phyloP scores from a whole-genome alignment of 768 basidiomycete genomes.

The Amylocystis lapponica region DNA sequence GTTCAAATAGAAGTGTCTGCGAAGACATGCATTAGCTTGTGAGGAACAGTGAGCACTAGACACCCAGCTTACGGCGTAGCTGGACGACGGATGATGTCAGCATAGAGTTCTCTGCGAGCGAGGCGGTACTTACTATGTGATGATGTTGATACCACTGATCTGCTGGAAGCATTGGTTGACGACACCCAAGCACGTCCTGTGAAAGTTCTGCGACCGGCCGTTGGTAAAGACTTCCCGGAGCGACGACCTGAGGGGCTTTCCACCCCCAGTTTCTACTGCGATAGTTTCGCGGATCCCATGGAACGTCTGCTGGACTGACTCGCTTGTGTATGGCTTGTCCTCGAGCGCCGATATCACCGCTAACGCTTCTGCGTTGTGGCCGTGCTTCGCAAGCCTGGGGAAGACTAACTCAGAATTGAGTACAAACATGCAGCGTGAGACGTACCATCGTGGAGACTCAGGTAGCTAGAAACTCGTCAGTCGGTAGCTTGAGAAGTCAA shows the following conservation, averaged over 20 bases:
- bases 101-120: too few species aligned
- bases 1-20: slow-evolving; percentile 49
- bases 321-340: slow-evolving; percentile 42
- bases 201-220: slow-evolving; percentile 56
- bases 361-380: slow-evolving; percentile 47
- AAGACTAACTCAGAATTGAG: background rate
- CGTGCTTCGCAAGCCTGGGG: slow-evolving; percentile 49
- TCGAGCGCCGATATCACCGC: slow-evolving; percentile 59
- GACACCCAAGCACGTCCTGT: slow-evolving; percentile 49
- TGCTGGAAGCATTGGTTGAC: slow-evolving; percentile 64
- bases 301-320: slow-evolving; percentile 43
- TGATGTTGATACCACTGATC: slow-evolving; percentile 61
- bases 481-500: background rate
- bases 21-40: too few species aligned
- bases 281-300: slow-evolving; percentile 51
- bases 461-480: slow-evolving; percentile 34
- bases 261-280: slow-evolving; percentile 29
- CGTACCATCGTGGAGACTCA: slow-evolving; percentile 50
- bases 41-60: too few species aligned
- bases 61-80: slow-evolving; percentile 25
- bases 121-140: slow-evolving; percentile 57
- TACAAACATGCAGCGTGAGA: background rate
- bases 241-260: slow-evolving; percentile 26
- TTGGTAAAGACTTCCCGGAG: slow-evolving; percentile 50
- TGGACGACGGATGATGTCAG: too few species aligned